Evolutionary conservation across 2,329 filamentous ascomycete genomes (phyloP).

Genomic region (Clathrospora elynae): DNA sequence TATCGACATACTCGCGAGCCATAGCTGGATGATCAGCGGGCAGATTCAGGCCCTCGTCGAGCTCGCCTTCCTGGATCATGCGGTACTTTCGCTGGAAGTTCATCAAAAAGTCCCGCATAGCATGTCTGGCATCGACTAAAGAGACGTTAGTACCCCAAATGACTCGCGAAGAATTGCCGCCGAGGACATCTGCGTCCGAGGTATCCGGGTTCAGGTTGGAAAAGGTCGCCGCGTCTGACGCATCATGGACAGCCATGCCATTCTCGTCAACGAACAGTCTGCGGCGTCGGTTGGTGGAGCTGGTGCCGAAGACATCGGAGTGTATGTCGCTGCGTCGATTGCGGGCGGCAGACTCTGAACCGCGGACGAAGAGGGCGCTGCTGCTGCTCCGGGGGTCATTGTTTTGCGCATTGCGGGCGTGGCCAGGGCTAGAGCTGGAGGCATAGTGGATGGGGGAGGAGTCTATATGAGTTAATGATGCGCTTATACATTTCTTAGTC

Average conservation of each 20-base stretch:
- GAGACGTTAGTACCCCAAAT: conserved; percentile 99
- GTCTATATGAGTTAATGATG: conserved; percentile 59
- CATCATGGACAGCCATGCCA: conserved; percentile 61
- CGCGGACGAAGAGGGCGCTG: conserved; percentile 83
- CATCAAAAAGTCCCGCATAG: conserved; percentile 89
- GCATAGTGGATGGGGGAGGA: conserved; percentile 93
- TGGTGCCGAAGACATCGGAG: conserved; percentile 65
- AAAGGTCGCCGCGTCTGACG: conserved; percentile 66
- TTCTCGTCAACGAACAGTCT: conserved; percentile 68
- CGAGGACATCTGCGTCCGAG: conserved; percentile 87
- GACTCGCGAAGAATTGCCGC: conserved; percentile 77
- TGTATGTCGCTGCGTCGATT: conserved; percentile 84
- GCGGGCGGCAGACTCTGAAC: conserved; percentile 60
- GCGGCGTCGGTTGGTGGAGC: conserved; percentile 57
- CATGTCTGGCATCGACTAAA: conserved; percentile 82
- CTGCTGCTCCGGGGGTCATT: conserved; percentile 80
- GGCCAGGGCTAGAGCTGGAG: conserved; percentile 84
- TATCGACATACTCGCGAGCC: conserved; percentile 80
- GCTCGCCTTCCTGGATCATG: conserved; percentile 84
- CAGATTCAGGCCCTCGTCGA: conserved; percentile 71
- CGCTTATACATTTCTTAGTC: not conserved
- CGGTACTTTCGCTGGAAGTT: conserved; percentile 95
- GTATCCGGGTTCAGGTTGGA: conserved; percentile 78
- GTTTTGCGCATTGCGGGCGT: conserved; percentile 61
- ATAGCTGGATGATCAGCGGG: conserved; percentile 70